Evolutionary conservation across 2,329 filamentous ascomycete genomes (phyloP), one percentile per base, ranked within the genome.

Genomic region (Dothideomycetidae sp.): DNA sequence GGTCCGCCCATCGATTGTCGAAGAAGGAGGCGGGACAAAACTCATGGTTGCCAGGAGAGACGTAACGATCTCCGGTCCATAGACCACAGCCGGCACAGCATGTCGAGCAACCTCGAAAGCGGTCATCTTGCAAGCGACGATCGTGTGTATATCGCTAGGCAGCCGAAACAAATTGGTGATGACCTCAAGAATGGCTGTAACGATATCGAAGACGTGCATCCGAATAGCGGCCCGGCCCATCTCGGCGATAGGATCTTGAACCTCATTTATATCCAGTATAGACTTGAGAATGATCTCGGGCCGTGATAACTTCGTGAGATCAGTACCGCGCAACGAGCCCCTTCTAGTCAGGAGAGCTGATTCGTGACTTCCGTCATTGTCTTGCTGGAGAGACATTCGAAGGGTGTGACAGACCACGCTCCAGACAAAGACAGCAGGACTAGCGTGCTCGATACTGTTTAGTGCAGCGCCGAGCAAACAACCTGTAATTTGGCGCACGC

Each of bases 371-470:
- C 15, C 23, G 10, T 36, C 21, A 15, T 15, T 14, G 3, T 16
- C 17, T 23, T 18, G 16, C 4, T 16, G 10, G 10, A 15, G 19
- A 7, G 28, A 9, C 10, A 17, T 17, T 13, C 74, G 73, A 61
- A 90, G 73, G 16, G 71, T 68, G 49, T 80, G 72, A 7, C 86
- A 64, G 16, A 93, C 71, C 33, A 88, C 64, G 3, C 78, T 75
- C 86, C 86, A 96, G 3, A 81, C 73, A 46, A 92, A 81, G 13
- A 83, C 70, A 12, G 81, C 74, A 1, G 83, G 82, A 39, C 73
- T 75, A 13, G 81, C 80, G 23, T 73, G 72, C 26, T 66, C 62
- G n/a, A 72, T 64, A 11, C 68, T 68, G 13, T 59, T 53, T 17
- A 66, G 66, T 10, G 73, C 69, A 5, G 75, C 72, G 39, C 66